These are phyloP conservation scores for Fusarium goolgardi DNA, from an alignment of 2,329 filamentous ascomycete species.

Conservation along the genomic window DNA sequence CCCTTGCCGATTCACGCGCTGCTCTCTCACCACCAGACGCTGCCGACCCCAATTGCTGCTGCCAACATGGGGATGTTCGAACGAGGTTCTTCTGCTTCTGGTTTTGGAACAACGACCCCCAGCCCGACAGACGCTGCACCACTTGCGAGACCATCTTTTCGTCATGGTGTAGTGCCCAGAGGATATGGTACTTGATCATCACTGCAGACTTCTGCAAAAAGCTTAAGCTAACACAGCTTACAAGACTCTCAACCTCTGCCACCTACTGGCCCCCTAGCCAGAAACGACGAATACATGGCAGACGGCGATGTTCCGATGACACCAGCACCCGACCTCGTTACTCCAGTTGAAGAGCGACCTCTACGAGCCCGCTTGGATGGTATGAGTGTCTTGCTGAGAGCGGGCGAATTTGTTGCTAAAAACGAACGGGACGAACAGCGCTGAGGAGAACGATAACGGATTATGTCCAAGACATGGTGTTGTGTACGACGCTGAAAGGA, in stretches of 20 bases:
- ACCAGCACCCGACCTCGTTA: conserved; percentile 38
- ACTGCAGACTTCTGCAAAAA: conserved; percentile 27
- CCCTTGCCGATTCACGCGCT: conserved; percentile 67
- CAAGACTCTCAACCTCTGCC: conserved; percentile 53
- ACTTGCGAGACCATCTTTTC: conserved; percentile 35
- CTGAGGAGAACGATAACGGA: conserved; percentile 12
- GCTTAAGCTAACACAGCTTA: conserved; percentile 47
- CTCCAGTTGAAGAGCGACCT: conserved; percentile 39
- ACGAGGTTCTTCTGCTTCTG: conserved; percentile 36
- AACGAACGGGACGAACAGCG: conserved; percentile 45
- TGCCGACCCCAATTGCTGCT: conserved; percentile 34
- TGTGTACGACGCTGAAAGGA: not conserved
- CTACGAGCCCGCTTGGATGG: conserved; percentile 60
- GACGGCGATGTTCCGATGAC: conserved; percentile 52
- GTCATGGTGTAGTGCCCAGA: conserved; percentile 43
- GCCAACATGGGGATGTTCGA: conserved; percentile 34
- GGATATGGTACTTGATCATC: conserved; percentile 52
- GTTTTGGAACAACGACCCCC: conserved; percentile 34
- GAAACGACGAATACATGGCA: conserved; percentile 43
- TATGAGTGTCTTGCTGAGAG: conserved; percentile 68
- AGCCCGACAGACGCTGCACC: conserved; percentile 45
- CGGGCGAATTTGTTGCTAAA: conserved; percentile 69
- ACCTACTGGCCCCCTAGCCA: conserved; percentile 50
- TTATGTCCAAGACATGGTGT: not conserved
- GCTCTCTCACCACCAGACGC: conserved; percentile 57